Percentiles rank a stretch among this genome's conserved stretches.
Conservation (phyloP, 805 yeast genomes). For the Wickerhamiella occidentalis region DNA sequence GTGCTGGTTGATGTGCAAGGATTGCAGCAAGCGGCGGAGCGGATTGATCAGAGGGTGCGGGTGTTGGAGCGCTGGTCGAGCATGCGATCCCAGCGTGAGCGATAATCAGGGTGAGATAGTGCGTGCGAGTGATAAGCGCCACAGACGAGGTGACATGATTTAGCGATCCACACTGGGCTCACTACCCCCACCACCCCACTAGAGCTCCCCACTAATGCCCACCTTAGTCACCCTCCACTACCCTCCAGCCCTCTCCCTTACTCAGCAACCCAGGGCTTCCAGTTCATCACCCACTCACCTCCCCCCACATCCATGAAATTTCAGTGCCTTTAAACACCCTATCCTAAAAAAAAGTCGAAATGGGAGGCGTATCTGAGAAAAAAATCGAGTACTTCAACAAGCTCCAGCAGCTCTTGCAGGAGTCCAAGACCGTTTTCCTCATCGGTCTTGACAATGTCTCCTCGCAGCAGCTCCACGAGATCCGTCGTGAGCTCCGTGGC, state of each 20-base stretch:
- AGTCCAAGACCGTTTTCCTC: conserved; percentile 94
- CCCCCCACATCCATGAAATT: neutral
- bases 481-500: conserved; percentile 93
- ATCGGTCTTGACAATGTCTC: conserved; percentile 99
- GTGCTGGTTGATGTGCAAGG: neutral
- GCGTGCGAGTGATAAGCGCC: neutral
- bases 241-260: neutral
- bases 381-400: conserved; percentile 90
- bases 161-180: too few species aligned
- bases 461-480: conserved; percentile 99
- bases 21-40: conserved; percentile 8
- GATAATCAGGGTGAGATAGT: too few species aligned
- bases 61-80: conserved; percentile 14
- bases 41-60: conserved; percentile 8
- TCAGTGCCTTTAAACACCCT: conserved; percentile 26
- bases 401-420: conserved; percentile 89
- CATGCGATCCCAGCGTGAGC: too few species aligned
- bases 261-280: neutral
- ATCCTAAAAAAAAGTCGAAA: conserved; percentile 59
- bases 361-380: conserved; percentile 99
- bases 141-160: too few species aligned
- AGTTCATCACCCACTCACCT: neutral
- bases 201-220: too few species aligned
- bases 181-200: too few species aligned
- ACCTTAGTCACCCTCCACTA: too few species aligned